Percentiles rank a stretch among this genome's conserved stretches.
These are phyloP conservation scores for Wakefieldia striispora DNA, from an alignment of 768 basidiomycete species.

Conservation along the genomic window DNA sequence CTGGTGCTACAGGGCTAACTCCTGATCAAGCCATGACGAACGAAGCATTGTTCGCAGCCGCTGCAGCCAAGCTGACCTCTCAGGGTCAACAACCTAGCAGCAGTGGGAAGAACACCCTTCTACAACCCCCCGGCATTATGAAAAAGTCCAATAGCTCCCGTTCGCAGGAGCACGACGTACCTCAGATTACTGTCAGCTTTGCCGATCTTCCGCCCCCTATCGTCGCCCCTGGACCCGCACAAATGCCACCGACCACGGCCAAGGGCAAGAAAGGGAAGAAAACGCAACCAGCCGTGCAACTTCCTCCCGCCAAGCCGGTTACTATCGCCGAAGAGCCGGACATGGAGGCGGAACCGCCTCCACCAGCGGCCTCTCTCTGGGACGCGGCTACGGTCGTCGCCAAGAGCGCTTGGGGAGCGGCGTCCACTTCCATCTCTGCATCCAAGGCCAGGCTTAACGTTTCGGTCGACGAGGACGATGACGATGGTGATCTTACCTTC, in stretches of 20 bases:
- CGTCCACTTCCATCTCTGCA: background rate
- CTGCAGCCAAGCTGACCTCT: conserved; percentile 12
- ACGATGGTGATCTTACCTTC: background rate
- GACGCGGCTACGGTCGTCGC: conserved; percentile 9
- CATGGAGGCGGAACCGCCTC: conserved; percentile 22
- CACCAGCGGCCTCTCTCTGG: conserved; percentile 17
- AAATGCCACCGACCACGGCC: background rate
- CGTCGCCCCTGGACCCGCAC: conserved; percentile 8
- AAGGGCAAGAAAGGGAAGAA: conserved; percentile 30
- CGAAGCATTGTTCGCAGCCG: conserved; percentile 25
- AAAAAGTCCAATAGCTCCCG: conserved; percentile 29
- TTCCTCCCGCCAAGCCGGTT: conserved; percentile 12
- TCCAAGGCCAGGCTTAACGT: conserved; percentile 6
- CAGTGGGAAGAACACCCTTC: conserved; percentile 4
- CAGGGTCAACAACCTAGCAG: conserved; percentile 11
- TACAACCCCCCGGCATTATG: conserved; percentile 22
- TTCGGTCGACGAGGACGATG: conserved; percentile 11
- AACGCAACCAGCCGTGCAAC: conserved; percentile 13
- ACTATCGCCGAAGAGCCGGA: conserved; percentile 16
- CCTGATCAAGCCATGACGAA: conserved; percentile 22
- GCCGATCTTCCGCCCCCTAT: conserved; percentile 7
- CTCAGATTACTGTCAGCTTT: conserved; percentile 27
- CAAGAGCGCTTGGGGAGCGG: conserved; percentile 9
- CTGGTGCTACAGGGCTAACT: conserved; percentile 7
- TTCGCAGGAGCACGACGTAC: conserved; percentile 25